Conservation (phyloP, 768 basidiomycete genomes). For the Termitomyces sp. region DNA sequence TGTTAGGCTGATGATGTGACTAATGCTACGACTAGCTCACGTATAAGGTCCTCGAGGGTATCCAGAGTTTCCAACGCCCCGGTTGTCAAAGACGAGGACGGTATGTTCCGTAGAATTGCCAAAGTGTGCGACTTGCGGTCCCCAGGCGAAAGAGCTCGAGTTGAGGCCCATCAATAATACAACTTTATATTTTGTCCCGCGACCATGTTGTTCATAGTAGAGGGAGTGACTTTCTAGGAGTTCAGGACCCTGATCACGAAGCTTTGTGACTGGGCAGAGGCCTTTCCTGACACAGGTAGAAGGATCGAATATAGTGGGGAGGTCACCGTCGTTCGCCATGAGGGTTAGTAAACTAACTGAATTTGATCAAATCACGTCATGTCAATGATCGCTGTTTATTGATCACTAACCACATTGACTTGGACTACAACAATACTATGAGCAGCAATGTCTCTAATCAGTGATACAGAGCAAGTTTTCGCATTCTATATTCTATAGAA, state of each 20-base stretch:
- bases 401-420: neutral
- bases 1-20: neutral
- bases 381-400: neutral
- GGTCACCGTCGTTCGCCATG: slow-evolving; percentile 7
- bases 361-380: too few relatives aligned
- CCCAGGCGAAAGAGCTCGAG: slow-evolving; percentile 61
- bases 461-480: slow-evolving; percentile 52
- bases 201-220: slow-evolving; percentile 79
- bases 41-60: slow-evolving; percentile 74
- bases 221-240: slow-evolving; percentile 65
- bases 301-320: slow-evolving; percentile 54
- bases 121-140: slow-evolving; percentile 62
- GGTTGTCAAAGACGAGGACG: slow-evolving; percentile 77
- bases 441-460: slow-evolving; percentile 54
- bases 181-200: slow-evolving; percentile 54
- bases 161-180: slow-evolving; percentile 81
- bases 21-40: slow-evolving; percentile 38
- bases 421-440: neutral
- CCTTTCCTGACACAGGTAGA: slow-evolving; percentile 65
- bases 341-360: neutral
- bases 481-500: neutral
- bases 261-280: slow-evolving; percentile 66
- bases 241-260: slow-evolving; percentile 41
- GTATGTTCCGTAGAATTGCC: slow-evolving; percentile 49
- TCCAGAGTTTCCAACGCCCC: slow-evolving; percentile 76